These are phyloP conservation scores for Biscogniauxia marginata DNA, from an alignment of 2,329 filamentous ascomycete genomes.

Conservation along the genomic window DNA sequence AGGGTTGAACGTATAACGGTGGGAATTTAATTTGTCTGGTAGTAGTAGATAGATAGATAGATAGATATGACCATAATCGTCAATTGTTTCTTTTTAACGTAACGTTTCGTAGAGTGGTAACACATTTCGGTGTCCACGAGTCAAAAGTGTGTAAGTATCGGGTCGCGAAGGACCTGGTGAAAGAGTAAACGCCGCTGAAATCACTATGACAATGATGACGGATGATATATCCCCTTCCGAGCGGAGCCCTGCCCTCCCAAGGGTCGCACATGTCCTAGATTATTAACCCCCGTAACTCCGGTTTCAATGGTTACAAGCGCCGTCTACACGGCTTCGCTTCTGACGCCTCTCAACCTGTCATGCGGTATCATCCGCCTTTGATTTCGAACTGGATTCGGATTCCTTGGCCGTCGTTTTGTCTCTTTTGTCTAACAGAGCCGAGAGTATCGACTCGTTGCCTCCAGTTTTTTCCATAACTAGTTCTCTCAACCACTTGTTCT, in stretches of 20 bases:
- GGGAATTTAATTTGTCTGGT: no score
- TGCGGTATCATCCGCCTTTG: conserved; percentile 8
- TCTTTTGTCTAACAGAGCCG: conserved; percentile 52
- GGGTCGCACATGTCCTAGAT: neutral
- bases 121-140: no score
- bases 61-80: no score
- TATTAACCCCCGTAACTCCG: neutral
- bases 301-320: neutral
- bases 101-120: no score
- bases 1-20: no score
- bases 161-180: no score
- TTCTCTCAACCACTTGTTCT: conserved; percentile 46
- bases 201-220: neutral
- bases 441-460: conserved; percentile 50
- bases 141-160: no score
- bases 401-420: conserved; percentile 32
- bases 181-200: no score
- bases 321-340: neutral
- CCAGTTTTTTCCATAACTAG: conserved; percentile 84
- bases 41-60: no score
- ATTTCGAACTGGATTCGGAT: conserved; percentile 15
- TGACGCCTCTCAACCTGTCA: neutral
- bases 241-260: neutral
- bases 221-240: neutral
- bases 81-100: no score